Evolutionary conservation across 208 protist species (phyloP).

Genomic region (Tritrichomonas foetus): DNA sequence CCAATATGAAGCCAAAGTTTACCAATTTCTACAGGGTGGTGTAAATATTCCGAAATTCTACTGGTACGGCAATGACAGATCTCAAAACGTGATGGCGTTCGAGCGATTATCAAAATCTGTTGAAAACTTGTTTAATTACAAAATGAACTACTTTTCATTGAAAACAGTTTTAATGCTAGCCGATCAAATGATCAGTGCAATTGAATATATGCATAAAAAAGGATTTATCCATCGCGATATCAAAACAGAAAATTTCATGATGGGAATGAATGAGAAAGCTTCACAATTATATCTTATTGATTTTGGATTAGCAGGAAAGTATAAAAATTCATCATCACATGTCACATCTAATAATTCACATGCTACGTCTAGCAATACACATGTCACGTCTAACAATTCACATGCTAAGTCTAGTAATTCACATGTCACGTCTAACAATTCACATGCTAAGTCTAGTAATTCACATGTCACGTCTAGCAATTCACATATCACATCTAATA

Average conservation of each 20-base stretch:
- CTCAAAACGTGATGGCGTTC: conserved; percentile 97
- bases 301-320: conserved; percentile 90
- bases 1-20: conserved; percentile 88
- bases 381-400: too few relatives aligned
- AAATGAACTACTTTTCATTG: conserved; percentile 48
- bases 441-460: too few relatives aligned
- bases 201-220: conserved; percentile 82
- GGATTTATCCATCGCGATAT: conserved; percentile 93
- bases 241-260: conserved; percentile 96
- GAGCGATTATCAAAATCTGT: conserved; percentile 90
- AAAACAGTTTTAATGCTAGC: conserved; percentile 35
- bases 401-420: too few relatives aligned
- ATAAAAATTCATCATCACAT: conserved; percentile 89
- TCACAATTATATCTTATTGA: conserved; percentile 57
- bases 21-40: conserved; percentile 55
- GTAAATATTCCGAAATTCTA: conserved; percentile 84
- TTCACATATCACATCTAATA: too few relatives aligned
- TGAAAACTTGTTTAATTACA: conserved; percentile 91
- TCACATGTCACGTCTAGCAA: too few relatives aligned
- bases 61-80: conserved; percentile 85
- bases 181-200: conserved; percentile 25
- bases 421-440: too few relatives aligned
- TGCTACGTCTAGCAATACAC: not conserved
- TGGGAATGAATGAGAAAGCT: conserved; percentile 78
- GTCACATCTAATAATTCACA: conserved; percentile 89